Evolutionary conservation across 1,284 basidiomycete genomes (phyloP), one percentile per base, ranked within the genome.

Genomic region (Microbotryomycetes sp.): DNA sequence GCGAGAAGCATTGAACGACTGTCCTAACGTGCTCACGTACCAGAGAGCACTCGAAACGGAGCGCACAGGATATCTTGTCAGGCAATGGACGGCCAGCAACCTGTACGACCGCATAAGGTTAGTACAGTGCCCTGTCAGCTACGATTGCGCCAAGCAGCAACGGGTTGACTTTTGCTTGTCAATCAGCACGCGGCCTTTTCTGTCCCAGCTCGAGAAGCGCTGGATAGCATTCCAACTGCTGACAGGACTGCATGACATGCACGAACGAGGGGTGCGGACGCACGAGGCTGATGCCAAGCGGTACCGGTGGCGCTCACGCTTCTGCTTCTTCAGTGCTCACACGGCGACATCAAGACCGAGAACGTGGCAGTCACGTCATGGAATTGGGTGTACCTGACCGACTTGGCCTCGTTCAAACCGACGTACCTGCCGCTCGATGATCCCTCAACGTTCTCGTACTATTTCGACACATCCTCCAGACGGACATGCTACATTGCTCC

Each of bases 331-430:
- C 82, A 92, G 78, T 81, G 96, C 18, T 83, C 92, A 1, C 96
- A 98, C 76, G 96, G 96, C 15, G 94, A 98, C 74, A 87, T 99
- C 78, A 98, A 98, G 77, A 92, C 91, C 15, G 92, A 97, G 76
- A 99, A 99, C 75, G 85, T 99, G 61, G 83, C 98, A 54, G 90
- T 98, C 61, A 94, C 93, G 0, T 91, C 93, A 0, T 96, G 91
- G 81, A 91, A 97, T 69, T 91, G 90, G 82, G 82, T 97, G 21
- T 93, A 92, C 73, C 80, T 99, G 48, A 91, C 93, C 52, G 96
- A 98, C 78, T 97, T 98, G 75, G 90, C 94, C 0, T 88, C 91
- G 0, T 94, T 91, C 82, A 99, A 99, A 75, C 96, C 93, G 0
- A 92, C 91, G 0, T 91, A 85, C 73, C 83, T 99, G 6, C 96